These are phyloP conservation scores for Ploettnerulaceae sp. DNA, from an alignment of 2,329 filamentous ascomycete genomes.

Conservation along the genomic window DNA sequence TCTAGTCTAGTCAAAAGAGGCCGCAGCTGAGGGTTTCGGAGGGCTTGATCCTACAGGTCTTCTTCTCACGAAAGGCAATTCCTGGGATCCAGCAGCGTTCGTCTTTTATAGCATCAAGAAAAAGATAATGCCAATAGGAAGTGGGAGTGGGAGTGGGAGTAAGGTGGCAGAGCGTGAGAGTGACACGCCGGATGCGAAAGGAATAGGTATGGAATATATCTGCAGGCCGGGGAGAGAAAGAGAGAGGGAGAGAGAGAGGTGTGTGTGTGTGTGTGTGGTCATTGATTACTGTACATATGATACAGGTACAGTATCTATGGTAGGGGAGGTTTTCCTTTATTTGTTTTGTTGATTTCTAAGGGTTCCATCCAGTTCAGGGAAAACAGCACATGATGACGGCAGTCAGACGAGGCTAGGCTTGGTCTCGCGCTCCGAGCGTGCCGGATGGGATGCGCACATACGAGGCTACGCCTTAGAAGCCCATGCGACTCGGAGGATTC, in stretches of 20 bases:
- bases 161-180: not conserved
- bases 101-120: too few relatives aligned
- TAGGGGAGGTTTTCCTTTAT: too few relatives aligned
- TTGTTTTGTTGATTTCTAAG: conserved; percentile 12
- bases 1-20: too few relatives aligned
- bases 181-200: not conserved
- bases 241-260: too few relatives aligned
- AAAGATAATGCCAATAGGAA: too few relatives aligned
- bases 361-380: not conserved
- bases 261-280: too few relatives aligned
- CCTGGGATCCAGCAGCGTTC: too few relatives aligned
- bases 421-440: conserved; percentile 10
- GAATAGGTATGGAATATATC: not conserved
- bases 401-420: conserved; percentile 11
- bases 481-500: too few relatives aligned
- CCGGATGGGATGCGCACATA: too few relatives aligned
- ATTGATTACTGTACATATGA: not conserved
- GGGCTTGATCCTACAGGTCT: too few relatives aligned
- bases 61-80: too few relatives aligned
- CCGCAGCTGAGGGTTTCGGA: conserved; percentile 5
- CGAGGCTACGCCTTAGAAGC: conserved; percentile 16
- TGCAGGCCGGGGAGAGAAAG: not conserved
- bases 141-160: not conserved
- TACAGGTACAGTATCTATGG: not conserved
- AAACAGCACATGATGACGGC: conserved; percentile 20